Percentiles rank a stretch among this genome's conserved stretches.
Conservation (phyloP, 352 stramenopile species). For the Pythium dissimile region DNA sequence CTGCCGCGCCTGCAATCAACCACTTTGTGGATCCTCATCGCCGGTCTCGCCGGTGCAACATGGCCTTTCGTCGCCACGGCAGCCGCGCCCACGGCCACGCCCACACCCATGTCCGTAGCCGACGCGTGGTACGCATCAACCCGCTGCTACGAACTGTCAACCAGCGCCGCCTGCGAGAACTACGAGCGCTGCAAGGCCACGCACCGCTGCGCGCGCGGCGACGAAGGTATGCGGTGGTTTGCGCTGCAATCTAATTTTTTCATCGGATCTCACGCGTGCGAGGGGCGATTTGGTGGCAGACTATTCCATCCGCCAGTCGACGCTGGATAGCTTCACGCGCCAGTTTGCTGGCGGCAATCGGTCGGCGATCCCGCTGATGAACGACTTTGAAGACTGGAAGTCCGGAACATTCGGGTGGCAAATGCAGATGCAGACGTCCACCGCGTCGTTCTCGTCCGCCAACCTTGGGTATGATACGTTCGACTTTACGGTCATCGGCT, state of each 20-base stretch:
- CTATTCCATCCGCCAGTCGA: constrained; percentile 79
- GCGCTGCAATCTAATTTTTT: not conserved
- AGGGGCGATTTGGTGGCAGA: constrained; percentile 29
- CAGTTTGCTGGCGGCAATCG: constrained; percentile 80
- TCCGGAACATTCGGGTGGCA: constrained; percentile 76
- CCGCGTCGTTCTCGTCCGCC: not conserved
- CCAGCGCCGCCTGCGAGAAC: constrained; percentile 31
- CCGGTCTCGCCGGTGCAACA: not conserved
- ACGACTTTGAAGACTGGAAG: constrained; percentile 97
- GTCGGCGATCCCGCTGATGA: constrained; percentile 72
- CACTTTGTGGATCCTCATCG: not conserved
- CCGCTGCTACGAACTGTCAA: constrained; percentile 54
- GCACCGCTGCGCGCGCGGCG: constrained; percentile 88
- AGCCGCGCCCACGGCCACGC: not conserved
- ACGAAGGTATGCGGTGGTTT: constrained; percentile 43
- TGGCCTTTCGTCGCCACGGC: not conserved
- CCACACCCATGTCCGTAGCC: constrained; percentile 21
- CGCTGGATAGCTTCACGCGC: constrained; percentile 72
- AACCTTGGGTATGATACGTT: constrained; percentile 57
- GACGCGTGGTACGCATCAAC: constrained; percentile 54
- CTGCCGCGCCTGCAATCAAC: too few species aligned
- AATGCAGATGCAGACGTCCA: constrained; percentile 23
- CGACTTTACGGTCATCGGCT: constrained; percentile 63
- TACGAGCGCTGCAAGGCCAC: constrained; percentile 96
- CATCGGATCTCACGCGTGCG: not conserved